These are phyloP conservation scores for Nannochloropsis gaditana DNA, from an alignment of 108 stramenopile genomes.

Conservation along the genomic window DNA sequence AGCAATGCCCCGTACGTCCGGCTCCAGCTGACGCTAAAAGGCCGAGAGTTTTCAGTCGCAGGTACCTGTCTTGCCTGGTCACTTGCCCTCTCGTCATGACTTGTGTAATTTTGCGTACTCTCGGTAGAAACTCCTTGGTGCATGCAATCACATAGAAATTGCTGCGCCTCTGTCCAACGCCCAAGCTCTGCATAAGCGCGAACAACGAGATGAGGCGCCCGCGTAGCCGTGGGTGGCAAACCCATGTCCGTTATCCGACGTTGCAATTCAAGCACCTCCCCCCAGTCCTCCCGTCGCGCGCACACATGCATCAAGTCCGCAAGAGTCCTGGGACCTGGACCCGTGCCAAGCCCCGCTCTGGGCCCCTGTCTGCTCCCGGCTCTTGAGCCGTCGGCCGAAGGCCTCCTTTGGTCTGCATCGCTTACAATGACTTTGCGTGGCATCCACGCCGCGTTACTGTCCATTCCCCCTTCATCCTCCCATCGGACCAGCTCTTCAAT, in stretches of 20 bases:
- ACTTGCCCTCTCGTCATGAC: not conserved
- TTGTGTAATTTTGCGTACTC: not conserved
- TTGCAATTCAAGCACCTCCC: not conserved
- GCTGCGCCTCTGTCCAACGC: not conserved
- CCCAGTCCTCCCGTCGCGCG: slow-evolving; percentile 6
- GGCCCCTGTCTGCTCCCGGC: not conserved
- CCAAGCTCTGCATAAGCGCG: not conserved
- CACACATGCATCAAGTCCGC: not conserved
- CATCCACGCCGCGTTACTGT: not conserved
- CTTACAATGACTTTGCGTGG: too few relatives aligned
- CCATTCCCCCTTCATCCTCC: not conserved
- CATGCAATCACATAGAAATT: not conserved
- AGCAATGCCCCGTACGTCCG: not conserved
- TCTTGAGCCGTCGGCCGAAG: too few relatives aligned
- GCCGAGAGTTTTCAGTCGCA: too few relatives aligned
- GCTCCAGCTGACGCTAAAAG: not conserved
- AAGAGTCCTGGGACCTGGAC: not conserved
- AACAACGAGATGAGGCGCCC: not conserved
- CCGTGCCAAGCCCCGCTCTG: not conserved
- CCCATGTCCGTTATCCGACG: not conserved
- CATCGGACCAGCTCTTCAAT: not conserved
- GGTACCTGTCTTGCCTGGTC: not conserved
- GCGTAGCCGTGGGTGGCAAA: not conserved
- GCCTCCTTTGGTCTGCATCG: too few relatives aligned
- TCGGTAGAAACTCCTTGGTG: not conserved